phyloP scores from a whole-genome alignment of 306 rosid species.

The Alnus rubra region DNA sequence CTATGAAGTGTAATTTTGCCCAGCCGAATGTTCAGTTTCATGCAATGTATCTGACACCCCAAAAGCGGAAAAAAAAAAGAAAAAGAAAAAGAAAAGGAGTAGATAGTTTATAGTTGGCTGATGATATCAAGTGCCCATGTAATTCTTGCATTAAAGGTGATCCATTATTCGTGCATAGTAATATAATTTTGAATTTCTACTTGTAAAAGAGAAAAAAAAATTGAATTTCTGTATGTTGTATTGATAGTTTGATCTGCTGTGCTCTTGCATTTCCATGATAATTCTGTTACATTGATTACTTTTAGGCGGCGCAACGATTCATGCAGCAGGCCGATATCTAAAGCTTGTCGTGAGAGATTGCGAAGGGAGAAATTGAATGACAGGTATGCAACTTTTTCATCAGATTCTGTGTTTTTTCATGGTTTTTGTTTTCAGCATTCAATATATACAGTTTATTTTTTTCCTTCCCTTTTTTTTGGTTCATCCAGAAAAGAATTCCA shows the following conservation, averaged over 20 bases:
- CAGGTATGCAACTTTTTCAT: constrained; percentile 49
- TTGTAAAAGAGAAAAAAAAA: too few relatives aligned
- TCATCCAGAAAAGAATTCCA: background rate
- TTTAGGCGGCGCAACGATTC: constrained; percentile 59
- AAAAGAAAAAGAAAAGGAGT: background rate
- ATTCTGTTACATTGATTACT: constrained; percentile 20
- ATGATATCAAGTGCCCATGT: background rate
- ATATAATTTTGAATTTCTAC: too few relatives aligned
- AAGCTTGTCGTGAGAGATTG: constrained; percentile 89
- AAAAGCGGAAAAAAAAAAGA: background rate
- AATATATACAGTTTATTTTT: background rate
- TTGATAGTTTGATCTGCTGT: background rate
- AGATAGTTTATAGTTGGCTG: background rate
- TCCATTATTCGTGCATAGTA: background rate
- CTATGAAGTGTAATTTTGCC: background rate
- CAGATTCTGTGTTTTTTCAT: constrained; percentile 2
- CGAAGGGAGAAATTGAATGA: constrained; percentile 88
- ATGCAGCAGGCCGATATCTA: constrained; percentile 54
- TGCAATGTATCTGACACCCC: background rate
- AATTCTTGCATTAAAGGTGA: background rate
- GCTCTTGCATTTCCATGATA: constrained; percentile 5
- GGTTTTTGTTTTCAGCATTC: constrained; percentile 3
- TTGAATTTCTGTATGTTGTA: background rate
- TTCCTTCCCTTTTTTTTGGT: background rate
- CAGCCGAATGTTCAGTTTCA: background rate